Evolutionary conservation across 73 alveolate species (phyloP).

Genomic region (Stentor coeruleus): DNA sequence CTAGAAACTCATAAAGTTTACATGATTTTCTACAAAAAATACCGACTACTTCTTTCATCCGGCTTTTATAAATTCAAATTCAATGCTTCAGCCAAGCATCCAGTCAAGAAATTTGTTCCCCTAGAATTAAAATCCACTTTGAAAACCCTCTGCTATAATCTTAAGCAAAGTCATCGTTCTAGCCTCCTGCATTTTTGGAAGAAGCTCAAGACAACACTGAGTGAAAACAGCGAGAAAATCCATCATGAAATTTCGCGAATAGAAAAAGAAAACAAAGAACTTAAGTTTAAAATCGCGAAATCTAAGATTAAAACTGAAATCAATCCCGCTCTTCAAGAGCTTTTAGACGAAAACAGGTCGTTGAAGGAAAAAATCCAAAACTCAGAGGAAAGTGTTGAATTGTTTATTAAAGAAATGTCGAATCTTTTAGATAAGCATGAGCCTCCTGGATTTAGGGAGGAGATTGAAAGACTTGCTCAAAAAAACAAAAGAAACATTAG

Average conservation of each 20-base stretch:
- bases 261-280: constrained; percentile 19
- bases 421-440: constrained; percentile 3
- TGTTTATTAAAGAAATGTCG: constrained; percentile 23
- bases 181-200: constrained; percentile 5
- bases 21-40: background rate
- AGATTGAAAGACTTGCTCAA: constrained; percentile 13
- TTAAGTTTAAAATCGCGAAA: constrained; percentile 19
- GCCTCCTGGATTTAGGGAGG: constrained; percentile 27
- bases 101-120: constrained; percentile 2
- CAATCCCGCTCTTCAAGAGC: background rate
- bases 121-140: background rate
- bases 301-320: background rate
- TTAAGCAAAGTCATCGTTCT: background rate
- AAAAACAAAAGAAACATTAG: background rate
- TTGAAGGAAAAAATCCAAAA: constrained; percentile 9
- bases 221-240: background rate
- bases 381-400: constrained; percentile 23
- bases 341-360: background rate
- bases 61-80: background rate
- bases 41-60: background rate
- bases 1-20: constrained; percentile 20
- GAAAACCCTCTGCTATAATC: background rate
- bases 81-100: background rate
- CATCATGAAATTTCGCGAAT: background rate
- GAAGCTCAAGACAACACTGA: background rate